Conservation (phyloP, 768 basidiomycete species). For the Calocera cornea region DNA sequence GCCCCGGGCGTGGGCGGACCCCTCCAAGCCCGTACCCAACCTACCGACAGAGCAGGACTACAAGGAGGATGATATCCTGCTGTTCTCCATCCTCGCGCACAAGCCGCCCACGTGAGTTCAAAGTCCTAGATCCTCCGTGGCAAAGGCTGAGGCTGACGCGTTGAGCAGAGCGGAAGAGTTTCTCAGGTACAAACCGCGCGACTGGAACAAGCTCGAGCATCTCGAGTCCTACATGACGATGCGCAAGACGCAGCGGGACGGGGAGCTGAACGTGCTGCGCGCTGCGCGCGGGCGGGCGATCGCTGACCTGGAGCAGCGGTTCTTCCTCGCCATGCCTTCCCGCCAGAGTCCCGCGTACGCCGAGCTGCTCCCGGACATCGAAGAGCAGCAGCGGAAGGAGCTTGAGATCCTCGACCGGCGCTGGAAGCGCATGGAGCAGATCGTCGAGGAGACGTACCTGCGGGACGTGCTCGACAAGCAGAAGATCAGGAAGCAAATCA, state of each 20-base stretch:
- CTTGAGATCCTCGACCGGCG: background rate
- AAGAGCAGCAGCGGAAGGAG: background rate
- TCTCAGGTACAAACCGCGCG: background rate
- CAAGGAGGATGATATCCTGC: background rate
- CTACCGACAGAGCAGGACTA: background rate
- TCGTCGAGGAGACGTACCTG: background rate
- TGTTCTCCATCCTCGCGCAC: background rate
- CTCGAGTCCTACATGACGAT: background rate
- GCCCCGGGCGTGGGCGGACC: background rate
- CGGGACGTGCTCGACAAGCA: background rate
- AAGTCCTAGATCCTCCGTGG: background rate
- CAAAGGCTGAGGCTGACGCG: background rate
- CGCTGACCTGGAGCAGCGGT: background rate
- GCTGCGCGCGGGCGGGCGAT: background rate
- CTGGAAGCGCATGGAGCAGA: background rate
- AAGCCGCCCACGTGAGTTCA: background rate
- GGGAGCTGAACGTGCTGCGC: background rate
- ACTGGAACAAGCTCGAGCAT: slow-evolving; percentile 1
- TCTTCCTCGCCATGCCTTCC: background rate
- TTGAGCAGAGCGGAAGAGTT: background rate
- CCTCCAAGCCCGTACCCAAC: background rate
- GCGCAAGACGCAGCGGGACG: background rate
- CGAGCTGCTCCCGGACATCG: background rate
- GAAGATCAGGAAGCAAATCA: background rate
- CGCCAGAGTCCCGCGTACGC: background rate